phyloP scores from a whole-genome alignment of 2,329 filamentous ascomycete species.

The Diaporthe sp. region DNA sequence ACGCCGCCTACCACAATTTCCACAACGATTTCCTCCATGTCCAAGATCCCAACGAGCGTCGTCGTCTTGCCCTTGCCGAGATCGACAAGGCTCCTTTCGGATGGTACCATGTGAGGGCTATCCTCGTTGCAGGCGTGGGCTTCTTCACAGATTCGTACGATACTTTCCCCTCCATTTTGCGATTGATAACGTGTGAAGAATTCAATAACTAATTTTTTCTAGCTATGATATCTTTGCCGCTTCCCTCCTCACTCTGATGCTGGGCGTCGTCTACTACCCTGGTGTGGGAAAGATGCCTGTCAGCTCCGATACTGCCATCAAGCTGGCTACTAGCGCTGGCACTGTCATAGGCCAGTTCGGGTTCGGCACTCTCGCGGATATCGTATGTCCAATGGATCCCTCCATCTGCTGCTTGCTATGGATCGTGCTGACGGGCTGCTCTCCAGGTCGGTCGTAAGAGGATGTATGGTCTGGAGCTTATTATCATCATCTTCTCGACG shows the following conservation, averaged over 20 bases:
- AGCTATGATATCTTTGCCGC: conserved; percentile 78
- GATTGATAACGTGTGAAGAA: not conserved
- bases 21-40: conserved; percentile 77
- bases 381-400: conserved; percentile 39
- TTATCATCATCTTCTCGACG: conserved; percentile 84
- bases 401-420: not conserved
- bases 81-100: conserved; percentile 86
- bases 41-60: conserved; percentile 81
- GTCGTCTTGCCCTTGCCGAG: conserved; percentile 82
- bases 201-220: conserved; percentile 31
- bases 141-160: conserved; percentile 84
- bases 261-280: conserved; percentile 82
- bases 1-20: conserved; percentile 81
- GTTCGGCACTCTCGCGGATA: conserved; percentile 83
- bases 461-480: conserved; percentile 80
- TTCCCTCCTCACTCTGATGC: conserved; percentile 79
- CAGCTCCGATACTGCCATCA: conserved; percentile 83
- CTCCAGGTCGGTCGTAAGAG: conserved; percentile 59
- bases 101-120: conserved; percentile 85
- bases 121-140: conserved; percentile 83
- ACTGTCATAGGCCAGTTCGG: conserved; percentile 86
- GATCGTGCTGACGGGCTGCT: not conserved
- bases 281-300: conserved; percentile 71
- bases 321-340: conserved; percentile 85
- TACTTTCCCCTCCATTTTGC: conserved; percentile 16